Evolutionary conservation across 306 rosid genomes (phyloP), one percentile per base, ranked within the genome.

Genomic region (Prunus salicina): DNA sequence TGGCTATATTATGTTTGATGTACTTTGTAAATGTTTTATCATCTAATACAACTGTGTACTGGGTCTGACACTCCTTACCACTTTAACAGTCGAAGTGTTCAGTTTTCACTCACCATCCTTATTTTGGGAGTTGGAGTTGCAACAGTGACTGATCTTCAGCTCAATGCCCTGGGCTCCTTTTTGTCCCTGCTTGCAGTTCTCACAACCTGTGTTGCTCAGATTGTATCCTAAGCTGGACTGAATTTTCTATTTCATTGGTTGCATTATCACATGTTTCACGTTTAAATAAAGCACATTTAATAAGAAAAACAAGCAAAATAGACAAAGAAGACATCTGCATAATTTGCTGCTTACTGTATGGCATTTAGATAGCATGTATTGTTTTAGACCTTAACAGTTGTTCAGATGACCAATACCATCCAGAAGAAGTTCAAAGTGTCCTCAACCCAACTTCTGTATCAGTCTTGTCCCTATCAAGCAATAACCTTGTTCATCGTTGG

Each of bases 201-300:
- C 71, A 92, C 98, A 76, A 95, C 98, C n/a, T 95, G 98, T 20
- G 89, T 95, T 82, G 97, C 98, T 78, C 98, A 95, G 84, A 95
- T 92, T 82, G 97, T 95, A 94, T 94, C 98, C 97, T 90, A 47
- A 73, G 76, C 83, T 81, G 84, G 67, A 82, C 69, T 6, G 46
- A 28, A 57, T 69, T 63, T 76, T 3, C 15, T 20, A 41, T 67
- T 25, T 80, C 18, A 50, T 75, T 19, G 9, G 45, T 34, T 75
- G 65, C 67, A 45, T 28, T 30, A 6, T 46, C 41, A 19, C 57
- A 43, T 34, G 27, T n/a, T 74, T 47, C 11, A 52, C 49, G 63
- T 61, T 32, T 51, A 63, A 14, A 52, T 3, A 52, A 13, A 32
- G 7, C 19, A 5, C 18, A 1, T 16, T 2, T 19, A 2, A 15